Evolutionary conservation across 2,329 filamentous ascomycete species (phyloP), one percentile per base, ranked within the genome.

Genomic region (Ustilaginoidea virens): DNA sequence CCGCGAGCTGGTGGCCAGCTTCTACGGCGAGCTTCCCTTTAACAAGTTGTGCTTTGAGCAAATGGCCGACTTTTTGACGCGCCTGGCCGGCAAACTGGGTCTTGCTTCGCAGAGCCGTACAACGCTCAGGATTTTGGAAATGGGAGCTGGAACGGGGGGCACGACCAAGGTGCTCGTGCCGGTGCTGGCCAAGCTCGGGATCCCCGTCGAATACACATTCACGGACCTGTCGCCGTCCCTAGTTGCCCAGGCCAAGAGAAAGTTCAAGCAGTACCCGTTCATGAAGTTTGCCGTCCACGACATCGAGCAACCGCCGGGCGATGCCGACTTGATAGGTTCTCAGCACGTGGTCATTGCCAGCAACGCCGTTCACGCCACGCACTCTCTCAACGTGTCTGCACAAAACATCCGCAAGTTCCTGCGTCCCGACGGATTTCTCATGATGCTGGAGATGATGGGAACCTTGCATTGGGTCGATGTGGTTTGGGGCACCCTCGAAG

Each of bases 351-450:
- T 57, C 11, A 23, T 58, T 5, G 42, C 49, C 1, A 47, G 40
- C 6, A 56, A 56, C 27, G 44, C 43, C 17, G 37, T 57, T 4
- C 54, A 58, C 25, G 53, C 53, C 0, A 55, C 53, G 3, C 26
- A 27, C 2, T 15, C 28, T 0, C 45, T 47, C 1, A 16, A 30
- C 1, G 20, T 10, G 17, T 25, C 28, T 3, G 10, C 20, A 0
- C 13, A 19, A 4, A 44, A 53, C 17, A 42, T 39, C 7, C 37
- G 22, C 23, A 29, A 33, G 13, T 15, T 31, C 7, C 27, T 41
- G 11, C 28, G 37, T 1, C 26, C 27, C 2, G 39, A 38, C n/a
- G 39, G 39, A 3, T 28, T 34, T 12, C 27, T 39, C 7, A 12
- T 36, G 9, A 25, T 42, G 27, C 22, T 38, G 3, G 39, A 40